These are phyloP conservation scores for Colletotrichum theobromicola DNA, from an alignment of 2,329 filamentous ascomycete genomes.

Conservation along the genomic window DNA sequence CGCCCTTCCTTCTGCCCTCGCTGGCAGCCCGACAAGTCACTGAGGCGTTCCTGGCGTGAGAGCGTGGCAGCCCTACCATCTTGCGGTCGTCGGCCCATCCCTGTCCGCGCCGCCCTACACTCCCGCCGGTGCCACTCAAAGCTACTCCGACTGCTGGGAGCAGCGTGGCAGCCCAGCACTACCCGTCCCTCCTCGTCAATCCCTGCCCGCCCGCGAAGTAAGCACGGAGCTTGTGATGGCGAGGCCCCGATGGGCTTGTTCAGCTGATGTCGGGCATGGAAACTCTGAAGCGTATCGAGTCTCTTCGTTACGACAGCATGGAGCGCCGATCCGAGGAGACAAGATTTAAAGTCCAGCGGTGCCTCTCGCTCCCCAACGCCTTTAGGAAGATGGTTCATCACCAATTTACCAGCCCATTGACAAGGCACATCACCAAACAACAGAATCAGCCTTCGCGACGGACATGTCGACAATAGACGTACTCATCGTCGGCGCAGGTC, in stretches of 20 bases:
- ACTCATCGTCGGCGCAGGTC: constrained; percentile 40
- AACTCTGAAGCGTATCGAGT: constrained; percentile 12
- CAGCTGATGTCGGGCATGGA: constrained; percentile 18
- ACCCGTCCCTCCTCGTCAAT: not conserved
- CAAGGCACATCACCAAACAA: not conserved
- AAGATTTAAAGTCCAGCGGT: not conserved
- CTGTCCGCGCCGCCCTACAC: not conserved
- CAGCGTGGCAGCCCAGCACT: not conserved
- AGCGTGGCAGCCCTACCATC: not conserved
- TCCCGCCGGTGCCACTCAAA: not conserved
- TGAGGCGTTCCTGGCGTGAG: not conserved
- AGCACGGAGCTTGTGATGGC: constrained; percentile 5
- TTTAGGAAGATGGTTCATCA: not conserved
- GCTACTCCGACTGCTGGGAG: not conserved
- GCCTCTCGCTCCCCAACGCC: not conserved
- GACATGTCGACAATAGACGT: constrained; percentile 35
- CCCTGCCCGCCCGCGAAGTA: not conserved
- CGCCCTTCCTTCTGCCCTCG: not conserved
- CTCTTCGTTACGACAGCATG: not conserved
- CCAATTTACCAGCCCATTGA: not conserved
- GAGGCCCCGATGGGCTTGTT: not conserved
- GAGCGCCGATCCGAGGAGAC: not conserved
- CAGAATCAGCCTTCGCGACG: not conserved
- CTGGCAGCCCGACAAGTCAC: not conserved
- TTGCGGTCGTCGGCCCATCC: not conserved